Base-by-base conservation (phyloP, 2,329 filamentous ascomycete species). In the Neopestalotiopsis sp. region DNA sequence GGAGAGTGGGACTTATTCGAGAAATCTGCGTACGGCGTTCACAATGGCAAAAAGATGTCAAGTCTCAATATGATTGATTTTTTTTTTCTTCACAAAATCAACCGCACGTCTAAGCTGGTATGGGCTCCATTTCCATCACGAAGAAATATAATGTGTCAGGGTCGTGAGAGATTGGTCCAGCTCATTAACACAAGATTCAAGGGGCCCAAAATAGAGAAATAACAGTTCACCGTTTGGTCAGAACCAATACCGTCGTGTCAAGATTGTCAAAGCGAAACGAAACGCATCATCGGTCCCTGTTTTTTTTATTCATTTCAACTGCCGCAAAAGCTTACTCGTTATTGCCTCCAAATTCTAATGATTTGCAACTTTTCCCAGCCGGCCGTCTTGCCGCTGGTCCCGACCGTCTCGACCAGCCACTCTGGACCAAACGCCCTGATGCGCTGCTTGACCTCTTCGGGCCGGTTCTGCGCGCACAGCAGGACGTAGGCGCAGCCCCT, bases 351-450 rank as follows among this genome's bases (percentile, higher is more conserved):
- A 78, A 97, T 92, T 78, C 95, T 89, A 74, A 98, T 84, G 75
- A 99, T 92, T 77, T 94, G 91, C 80, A 99, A 84, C 82, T 92
- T 97, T 84, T 99, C 96, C 95, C 95, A 97, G 0, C 96, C 96
- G 38, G 92, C 95, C 79, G 92, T 90, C 84, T 91, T 94, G 63
- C 95, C 95, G 80, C 94, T 98, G 67, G 86, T 88, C 6, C 93
- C 92, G 4, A 97, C 94, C 20, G 89, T 93, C 78, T 94, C 90
- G 10, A 89, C 93, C 70, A 80, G 85, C 96, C 95, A 98, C 30
- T 75, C 78, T 0, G 74, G 69, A 0, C 82, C 83, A 14, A 92
- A 89, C 3, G 72, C 75, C 56, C 82, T 81, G 70, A 96, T 88
- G 63, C 86, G 81, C 69, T 83, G 78, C 79, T 91, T 94, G 64